Percentiles rank a stretch among this genome's conserved stretches.
These are phyloP conservation scores for Phytophthora uliginosa DNA, from an alignment of 352 stramenopile genomes.

Conservation along the genomic window DNA sequence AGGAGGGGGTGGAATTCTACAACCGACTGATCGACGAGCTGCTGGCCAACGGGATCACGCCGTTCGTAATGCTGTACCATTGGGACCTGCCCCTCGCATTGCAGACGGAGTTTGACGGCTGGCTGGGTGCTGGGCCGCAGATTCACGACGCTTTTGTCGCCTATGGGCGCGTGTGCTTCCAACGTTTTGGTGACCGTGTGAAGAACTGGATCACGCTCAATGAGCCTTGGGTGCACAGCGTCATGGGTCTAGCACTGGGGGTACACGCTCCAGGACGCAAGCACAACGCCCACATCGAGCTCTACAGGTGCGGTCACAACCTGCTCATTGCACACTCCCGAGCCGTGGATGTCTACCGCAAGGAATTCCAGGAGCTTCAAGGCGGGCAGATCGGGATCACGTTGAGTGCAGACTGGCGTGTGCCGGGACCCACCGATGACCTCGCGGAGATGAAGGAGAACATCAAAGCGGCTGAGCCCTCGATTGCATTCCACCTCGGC, in stretches of 20 bases:
- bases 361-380: conserved; percentile 78
- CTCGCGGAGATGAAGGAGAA: conserved; percentile 66
- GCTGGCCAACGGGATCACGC: conserved; percentile 86
- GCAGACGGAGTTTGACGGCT: conserved; percentile 86
- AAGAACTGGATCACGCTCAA: conserved; percentile 96
- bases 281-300: conserved; percentile 61
- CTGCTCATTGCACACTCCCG: conserved; percentile 90
- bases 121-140: conserved; percentile 40
- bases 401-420: conserved; percentile 92
- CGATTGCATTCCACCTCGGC: conserved; percentile 89
- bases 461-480: conserved; percentile 74
- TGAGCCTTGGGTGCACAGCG: conserved; percentile 89
- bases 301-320: conserved; percentile 92
- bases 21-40: conserved; percentile 91
- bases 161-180: conserved; percentile 94
- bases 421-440: conserved; percentile 66
- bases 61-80: conserved; percentile 96
- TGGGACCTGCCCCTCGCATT: conserved; percentile 95
- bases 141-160: conserved; percentile 76
- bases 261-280: conserved; percentile 85
- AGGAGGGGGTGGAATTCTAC: conserved; percentile 93
- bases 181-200: conserved; percentile 92
- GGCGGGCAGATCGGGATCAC: conserved; percentile 93
- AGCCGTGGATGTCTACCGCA: conserved; percentile 88
- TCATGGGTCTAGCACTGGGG: conserved; percentile 89